Evolutionary conservation across 176 grass and related monocot genomes (phyloP), one percentile per base, ranked within the genome.

Genomic region (Aegilops bicornis): DNA sequence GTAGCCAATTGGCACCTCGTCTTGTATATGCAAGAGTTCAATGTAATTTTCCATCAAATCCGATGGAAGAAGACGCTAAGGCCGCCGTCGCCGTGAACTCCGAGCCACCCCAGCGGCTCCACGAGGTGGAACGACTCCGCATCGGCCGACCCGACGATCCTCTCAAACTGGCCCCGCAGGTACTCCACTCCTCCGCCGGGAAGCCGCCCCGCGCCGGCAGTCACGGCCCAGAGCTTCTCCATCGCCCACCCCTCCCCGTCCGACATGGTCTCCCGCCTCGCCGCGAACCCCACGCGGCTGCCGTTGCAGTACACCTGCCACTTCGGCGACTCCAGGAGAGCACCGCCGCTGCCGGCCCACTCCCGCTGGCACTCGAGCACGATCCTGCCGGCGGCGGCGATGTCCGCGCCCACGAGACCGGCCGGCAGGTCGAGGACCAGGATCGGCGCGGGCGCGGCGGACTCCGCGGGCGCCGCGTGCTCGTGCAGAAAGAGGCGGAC

Each of bases 301-400:
- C 86, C 92, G 61, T 88, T 86, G 86, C 88, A 93, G 86, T 88
- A 87, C 83, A 88, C 92, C 48, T 74, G 23, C 92, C 92, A 93
- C 68, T 16, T 79, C 3, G 89, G 69, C 79, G 67, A 80, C 27
- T 47, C 77, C 9, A 93, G 86, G 22, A 93, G 91, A 15, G 68
- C 67, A 20, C 65, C 82, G 8, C 6, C 23, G 4, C 11, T 13
- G 36, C 42, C 17, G 4, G 29, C 12, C 91, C 87, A 86, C 74
- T 50, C 58, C 16, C 81, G 80, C 77, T 76, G 72, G 86, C 64
- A 77, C 79, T 93, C 88, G 45, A 93, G 75, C 67, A 85, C 82
- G 82, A 93, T 47, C 79, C 88, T 81, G 29, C 88, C 88, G 10
- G 82, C 48, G 15, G 64, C 79, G n/a, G 86, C 76, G 29, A 90